These are phyloP conservation scores for Arthroderma sp. DNA, from an alignment of 2,329 filamentous ascomycete species.

Conservation along the genomic window DNA sequence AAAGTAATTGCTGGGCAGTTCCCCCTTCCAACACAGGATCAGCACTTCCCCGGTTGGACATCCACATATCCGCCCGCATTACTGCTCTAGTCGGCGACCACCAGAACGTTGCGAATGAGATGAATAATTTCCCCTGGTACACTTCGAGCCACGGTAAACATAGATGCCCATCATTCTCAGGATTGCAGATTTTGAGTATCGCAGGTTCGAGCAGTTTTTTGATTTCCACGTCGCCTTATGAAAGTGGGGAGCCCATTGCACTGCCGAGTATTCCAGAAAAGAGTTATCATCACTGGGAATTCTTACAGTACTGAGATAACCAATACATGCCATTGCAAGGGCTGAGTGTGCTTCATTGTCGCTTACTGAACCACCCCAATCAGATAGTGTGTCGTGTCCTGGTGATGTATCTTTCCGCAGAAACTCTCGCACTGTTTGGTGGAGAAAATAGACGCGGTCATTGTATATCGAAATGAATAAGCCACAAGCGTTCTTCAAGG, in stretches of 20 bases:
- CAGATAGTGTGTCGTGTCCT: neutral
- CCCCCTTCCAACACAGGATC: no score
- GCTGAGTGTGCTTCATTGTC: neutral
- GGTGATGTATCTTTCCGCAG: slow-evolving; percentile 12
- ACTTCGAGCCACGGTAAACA: no score
- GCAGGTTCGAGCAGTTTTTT: neutral
- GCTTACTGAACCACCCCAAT: neutral
- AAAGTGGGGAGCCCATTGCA: neutral
- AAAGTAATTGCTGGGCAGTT: no score
- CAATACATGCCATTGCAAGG: neutral
- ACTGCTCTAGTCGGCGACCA: no score
- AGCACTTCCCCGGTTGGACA: no score
- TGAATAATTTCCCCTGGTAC: no score
- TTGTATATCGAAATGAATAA: slow-evolving; percentile 26
- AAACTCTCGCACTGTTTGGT: slow-evolving; percentile 31
- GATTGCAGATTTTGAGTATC: no score
- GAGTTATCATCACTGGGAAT: neutral
- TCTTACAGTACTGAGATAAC: neutral
- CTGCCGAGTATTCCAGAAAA: neutral
- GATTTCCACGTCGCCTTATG: neutral
- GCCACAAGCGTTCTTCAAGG: slow-evolving; percentile 21
- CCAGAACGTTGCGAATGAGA: no score
- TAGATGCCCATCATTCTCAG: no score
- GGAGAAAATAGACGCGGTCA: slow-evolving; percentile 24
- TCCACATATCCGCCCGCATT: no score